A percentile compares a stretch with the other conserved stretches of the same genome.
Evolutionary conservation across 805 yeast genomes (phyloP).

Genomic region (Metschnikowia noctiluminum): DNA sequence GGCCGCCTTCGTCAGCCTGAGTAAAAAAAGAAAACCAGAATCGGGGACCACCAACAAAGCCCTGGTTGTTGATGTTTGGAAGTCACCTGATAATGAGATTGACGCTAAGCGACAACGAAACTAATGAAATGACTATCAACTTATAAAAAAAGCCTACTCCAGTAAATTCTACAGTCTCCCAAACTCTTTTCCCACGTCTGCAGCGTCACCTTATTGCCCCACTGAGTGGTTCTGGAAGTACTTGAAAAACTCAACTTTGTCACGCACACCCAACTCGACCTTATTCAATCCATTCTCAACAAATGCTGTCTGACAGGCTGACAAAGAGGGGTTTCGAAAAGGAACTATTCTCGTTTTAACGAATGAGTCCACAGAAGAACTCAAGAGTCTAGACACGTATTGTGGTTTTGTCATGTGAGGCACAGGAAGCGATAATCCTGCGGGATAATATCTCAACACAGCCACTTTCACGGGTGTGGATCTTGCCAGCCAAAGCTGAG

Average conservation of each 20-base stretch:
- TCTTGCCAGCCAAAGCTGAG: constrained; percentile 1
- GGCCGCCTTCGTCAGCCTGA: constrained; percentile 2
- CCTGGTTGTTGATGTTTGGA: too few species aligned
- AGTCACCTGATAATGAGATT: too few species aligned
- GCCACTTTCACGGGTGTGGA: constrained; percentile 31
- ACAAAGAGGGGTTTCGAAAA: constrained; percentile 17
- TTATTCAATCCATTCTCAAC: constrained; percentile 31
- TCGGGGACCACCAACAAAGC: too few species aligned
- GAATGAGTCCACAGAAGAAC: constrained; percentile 20
- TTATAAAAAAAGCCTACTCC: too few species aligned
- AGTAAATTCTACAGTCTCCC: too few species aligned
- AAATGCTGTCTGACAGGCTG: constrained; percentile 25
- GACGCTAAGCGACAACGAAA: too few species aligned
- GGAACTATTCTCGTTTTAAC: constrained; percentile 30
- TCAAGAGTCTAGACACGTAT: constrained; percentile 24
- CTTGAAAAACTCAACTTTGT: constrained; percentile 29
- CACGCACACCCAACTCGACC: constrained; percentile 28
- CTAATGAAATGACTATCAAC: too few species aligned
- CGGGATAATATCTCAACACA: constrained; percentile 38
- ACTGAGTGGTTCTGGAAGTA: constrained; percentile 12
- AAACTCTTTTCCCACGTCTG: too few species aligned
- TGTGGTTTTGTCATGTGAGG: constrained; percentile 23
- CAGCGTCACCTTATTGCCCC: not conserved
- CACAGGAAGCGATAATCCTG: constrained; percentile 34
- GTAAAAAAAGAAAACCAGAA: not conserved